Evolutionary conservation across 257 asterid species (phyloP), one percentile per base, ranked within the genome.

Genomic region (Nicotiana undulata): DNA sequence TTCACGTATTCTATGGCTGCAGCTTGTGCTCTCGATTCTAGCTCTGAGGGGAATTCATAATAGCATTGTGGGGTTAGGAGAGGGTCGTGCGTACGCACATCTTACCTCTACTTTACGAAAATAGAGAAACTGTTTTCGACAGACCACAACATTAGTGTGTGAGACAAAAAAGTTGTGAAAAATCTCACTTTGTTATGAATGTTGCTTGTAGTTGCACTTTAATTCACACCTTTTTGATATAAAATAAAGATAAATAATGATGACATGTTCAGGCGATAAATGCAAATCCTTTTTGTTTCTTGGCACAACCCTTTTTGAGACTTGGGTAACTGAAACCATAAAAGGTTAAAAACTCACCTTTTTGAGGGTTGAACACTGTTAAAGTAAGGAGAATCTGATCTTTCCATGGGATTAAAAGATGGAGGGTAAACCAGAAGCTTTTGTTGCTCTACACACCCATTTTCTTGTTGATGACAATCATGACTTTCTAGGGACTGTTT

Each of bases 1-100:
- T 84, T 84, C 90, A 84, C 78, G 76, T 79, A 77, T 85, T 80
- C 93, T 82, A 83, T 87, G 88, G 82, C 91, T 80, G 88, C 90
- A 82, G 81, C 82, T 82, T 86, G 60, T 68, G 67, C 79, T 83
- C 90, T 85, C 91, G 65, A 82, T 81, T 83, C 92, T 64, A 80
- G 88, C 89, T 60, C 91, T 89, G 76, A 76, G 15, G 51, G 1
- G 17, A 24, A 26, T 12, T 22, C 20, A 40, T 22, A 70, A 9
- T 20, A 40, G 26, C 0, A 22, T 5, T 29, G 31, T 29, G 31
- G 3, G 31, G 31, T 29, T 3, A 2, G 31, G 3, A 0, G 3
- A 29, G 31, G 31, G 3, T 29, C 31, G 31, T 29, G 3, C 0
- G 0, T 29, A 29, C 31, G 3, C 3, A 29, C 0, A 29, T 2